A percentile compares a stretch with the other conserved stretches of the same genome.
Evolutionary conservation across 164 flowering plant species (phyloP).

Genomic region (Vitis rotundifolia): DNA sequence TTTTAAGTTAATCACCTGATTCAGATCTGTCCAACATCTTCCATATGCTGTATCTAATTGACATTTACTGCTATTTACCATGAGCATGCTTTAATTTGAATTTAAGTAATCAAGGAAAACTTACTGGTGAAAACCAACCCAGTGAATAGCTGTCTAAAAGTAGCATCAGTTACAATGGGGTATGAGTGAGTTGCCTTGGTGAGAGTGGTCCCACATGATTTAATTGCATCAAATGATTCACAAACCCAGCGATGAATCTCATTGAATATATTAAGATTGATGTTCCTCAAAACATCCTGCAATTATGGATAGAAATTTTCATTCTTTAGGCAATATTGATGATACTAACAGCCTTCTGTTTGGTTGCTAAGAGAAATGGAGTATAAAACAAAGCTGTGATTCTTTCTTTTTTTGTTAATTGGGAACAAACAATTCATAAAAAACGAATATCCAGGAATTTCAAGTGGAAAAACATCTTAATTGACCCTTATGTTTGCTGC

Average conservation of each 20-base stretch:
- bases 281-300: slow-evolving; percentile 63
- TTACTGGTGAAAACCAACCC: slow-evolving; percentile 75
- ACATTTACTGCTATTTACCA: background rate
- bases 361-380: background rate
- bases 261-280: slow-evolving; percentile 47
- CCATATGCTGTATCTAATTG: background rate
- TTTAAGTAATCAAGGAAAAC: slow-evolving; percentile 16
- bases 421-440: too few species aligned
- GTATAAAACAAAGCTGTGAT: background rate
- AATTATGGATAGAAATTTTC: background rate
- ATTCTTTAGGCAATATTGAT: background rate
- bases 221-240: slow-evolving; percentile 53
- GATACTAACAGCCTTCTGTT: background rate
- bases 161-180: slow-evolving; percentile 46
- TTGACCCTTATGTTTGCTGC: too few species aligned
- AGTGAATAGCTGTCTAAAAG: slow-evolving; percentile 51
- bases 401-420: too few species aligned
- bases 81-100: background rate
- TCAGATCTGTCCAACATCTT: background rate
- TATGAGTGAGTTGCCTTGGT: slow-evolving; percentile 38
- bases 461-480: too few species aligned
- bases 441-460: too few species aligned
- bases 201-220: slow-evolving; percentile 30
- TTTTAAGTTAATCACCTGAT: background rate
- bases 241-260: slow-evolving; percentile 65